Base-by-base conservation (phyloP, 192 early-diverging fungal genomes). In the Allomyces macrogynus region DNA sequence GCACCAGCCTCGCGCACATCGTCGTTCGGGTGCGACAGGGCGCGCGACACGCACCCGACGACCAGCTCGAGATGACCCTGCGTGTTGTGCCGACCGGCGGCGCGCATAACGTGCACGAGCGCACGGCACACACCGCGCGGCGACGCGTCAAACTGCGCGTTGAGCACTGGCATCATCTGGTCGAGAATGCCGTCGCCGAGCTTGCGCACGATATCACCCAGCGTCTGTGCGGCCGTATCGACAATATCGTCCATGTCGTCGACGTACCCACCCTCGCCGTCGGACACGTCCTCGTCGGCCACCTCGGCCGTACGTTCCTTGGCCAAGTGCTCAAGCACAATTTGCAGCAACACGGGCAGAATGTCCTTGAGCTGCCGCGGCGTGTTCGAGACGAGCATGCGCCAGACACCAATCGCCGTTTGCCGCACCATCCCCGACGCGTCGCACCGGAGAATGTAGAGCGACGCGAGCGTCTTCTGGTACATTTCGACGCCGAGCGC, bases 331-430 rank as follows among this genome's bases (percentile, higher is more conserved):
- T 75, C 80, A 44, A 97, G 85, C n/a, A 99, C 81, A 72, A 95
- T 88, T n/a, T 83, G 76, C 92, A 99, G 96, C 75, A 97, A 85
- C 7, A 84, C 72, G 20, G 88, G 81, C 71, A 99, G 70, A 64
- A 95, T 94, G 70, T 97, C 92, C 80, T 92, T 92, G 67, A 97
- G 78, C 8, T 93, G 95, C 61, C 93, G 86, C 64, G 96, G 96
- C 65, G 94, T 99, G 75, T 99, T 96, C 72, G 76, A 79, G 20
- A 97, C 93, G 67, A 99, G 80, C 63, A 81, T 78, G 81, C 97
- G 97, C 96, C 96, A 99, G 26, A 99, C 93, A 61, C 81, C 77
- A 60, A 94, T 74, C 61, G 91, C 77, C 63, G 87, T 77, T 72
- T 95, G 92, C 32, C 95, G 84, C 63, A 98, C 93, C 73, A 90